A percentile compares a stretch with the other conserved stretches of the same genome.
These are phyloP conservation scores for Amphicarpaea edgeworthii DNA, from an alignment of 306 rosid species.

Conservation along the genomic window DNA sequence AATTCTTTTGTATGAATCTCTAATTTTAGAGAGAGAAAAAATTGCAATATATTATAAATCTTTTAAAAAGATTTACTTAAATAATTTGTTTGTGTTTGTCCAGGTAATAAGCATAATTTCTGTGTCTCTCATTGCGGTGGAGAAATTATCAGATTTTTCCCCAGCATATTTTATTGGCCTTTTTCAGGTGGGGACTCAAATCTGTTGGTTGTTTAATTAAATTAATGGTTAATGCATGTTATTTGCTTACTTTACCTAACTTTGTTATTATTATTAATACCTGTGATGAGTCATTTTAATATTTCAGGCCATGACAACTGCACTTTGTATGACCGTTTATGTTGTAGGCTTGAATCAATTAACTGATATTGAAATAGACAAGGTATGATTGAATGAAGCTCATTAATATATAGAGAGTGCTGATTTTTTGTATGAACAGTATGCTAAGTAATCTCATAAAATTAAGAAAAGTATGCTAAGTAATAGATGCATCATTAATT, in stretches of 20 bases:
- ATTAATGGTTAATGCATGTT: not conserved
- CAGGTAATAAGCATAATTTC: constrained; percentile 32
- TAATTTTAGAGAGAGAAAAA: no score
- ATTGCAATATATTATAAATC: no score
- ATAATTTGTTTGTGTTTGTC: not conserved
- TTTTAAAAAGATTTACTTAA: not conserved
- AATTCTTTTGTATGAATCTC: no score
- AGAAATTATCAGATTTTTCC: constrained; percentile 69
- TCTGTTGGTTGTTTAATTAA: constrained; percentile 8
- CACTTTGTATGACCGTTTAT: constrained; percentile 72
- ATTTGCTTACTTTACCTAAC: not conserved
- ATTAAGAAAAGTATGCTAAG: no score
- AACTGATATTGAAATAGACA: constrained; percentile 78
- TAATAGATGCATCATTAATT: no score
- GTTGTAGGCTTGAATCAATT: constrained; percentile 76
- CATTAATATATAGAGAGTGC: no score
- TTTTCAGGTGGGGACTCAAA: constrained; percentile 59
- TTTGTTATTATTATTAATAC: not conserved
- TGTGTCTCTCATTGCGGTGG: constrained; percentile 71
- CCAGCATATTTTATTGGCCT: constrained; percentile 68
- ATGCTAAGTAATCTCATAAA: no score
- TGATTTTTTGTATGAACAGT: no score
- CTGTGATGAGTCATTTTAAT: not conserved
- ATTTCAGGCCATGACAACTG: constrained; percentile 71
- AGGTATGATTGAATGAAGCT: constrained; percentile 58